A percentile compares a stretch with the other conserved stretches of the same genome.
phyloP scores from a whole-genome alignment of 805 yeast species.

The Spathaspora girioi region DNA sequence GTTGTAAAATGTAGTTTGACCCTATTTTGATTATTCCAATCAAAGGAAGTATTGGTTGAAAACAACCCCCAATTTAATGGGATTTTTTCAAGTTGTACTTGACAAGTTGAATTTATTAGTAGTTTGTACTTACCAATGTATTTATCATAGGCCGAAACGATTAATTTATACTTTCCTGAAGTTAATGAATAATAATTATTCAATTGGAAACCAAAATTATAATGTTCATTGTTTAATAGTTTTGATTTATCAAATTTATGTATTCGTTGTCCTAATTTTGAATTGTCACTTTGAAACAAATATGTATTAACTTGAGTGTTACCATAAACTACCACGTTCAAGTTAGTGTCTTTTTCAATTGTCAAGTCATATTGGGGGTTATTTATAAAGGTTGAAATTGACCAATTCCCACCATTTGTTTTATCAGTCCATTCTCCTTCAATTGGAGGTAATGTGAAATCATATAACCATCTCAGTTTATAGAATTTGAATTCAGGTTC shows the following conservation, averaged over 20 bases:
- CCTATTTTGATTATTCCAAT: constrained; percentile 41
- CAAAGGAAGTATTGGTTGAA: constrained; percentile 10
- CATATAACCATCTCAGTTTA: constrained; percentile 28
- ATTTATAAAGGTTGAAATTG: constrained; percentile 38
- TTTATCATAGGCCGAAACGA: constrained; percentile 45
- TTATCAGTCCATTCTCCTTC: constrained; percentile 44
- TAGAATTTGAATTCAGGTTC: constrained; percentile 15
- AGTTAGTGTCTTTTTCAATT: constrained; percentile 12
- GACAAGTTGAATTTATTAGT: constrained; percentile 14
- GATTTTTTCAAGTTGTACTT: constrained; percentile 1
- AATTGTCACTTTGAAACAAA: constrained; percentile 36
- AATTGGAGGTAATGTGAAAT: constrained; percentile 14
- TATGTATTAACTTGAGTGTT: constrained; percentile 36
- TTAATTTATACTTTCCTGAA: constrained; percentile 40
- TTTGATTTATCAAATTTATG: constrained; percentile 21
- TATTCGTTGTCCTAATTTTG: neutral
- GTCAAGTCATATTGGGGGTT: constrained; percentile 53
- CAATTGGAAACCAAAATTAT: constrained; percentile 20
- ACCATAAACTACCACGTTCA: constrained; percentile 18
- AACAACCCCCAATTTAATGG: constrained; percentile 6
- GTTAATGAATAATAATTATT: constrained; percentile 14
- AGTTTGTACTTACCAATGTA: constrained; percentile 27
- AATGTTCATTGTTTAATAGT: constrained; percentile 32
- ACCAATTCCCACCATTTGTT: constrained; percentile 55
- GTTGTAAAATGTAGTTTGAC: constrained; percentile 26